Evolutionary conservation across 1,284 basidiomycete species (phyloP).

Genomic region (Ceratobasidium sp.): DNA sequence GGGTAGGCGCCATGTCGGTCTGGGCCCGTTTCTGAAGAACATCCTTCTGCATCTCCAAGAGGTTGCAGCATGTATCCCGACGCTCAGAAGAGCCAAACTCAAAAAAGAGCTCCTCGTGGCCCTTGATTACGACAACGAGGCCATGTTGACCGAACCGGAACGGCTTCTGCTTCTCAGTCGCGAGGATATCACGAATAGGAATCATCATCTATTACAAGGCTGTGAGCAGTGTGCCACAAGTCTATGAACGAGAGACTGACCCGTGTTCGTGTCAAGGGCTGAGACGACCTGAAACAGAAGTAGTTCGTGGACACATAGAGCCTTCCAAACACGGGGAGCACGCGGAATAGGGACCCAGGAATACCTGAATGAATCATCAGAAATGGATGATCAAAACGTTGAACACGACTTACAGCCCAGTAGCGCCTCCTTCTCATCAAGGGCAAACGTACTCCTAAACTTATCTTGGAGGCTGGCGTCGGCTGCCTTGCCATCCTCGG

Average conservation of each 20-base stretch:
- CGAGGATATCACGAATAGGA: slow-evolving; percentile 86
- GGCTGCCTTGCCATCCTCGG: slow-evolving; percentile 56
- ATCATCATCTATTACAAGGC: slow-evolving; percentile 79
- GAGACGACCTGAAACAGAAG: slow-evolving; percentile 71
- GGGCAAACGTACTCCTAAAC: slow-evolving; percentile 79
- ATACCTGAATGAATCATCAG: slow-evolving; percentile 64
- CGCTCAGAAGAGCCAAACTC: slow-evolving; percentile 85
- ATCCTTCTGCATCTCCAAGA: slow-evolving; percentile 84
- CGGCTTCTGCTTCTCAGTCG: slow-evolving; percentile 83
- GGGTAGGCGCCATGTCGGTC: slow-evolving; percentile 52
- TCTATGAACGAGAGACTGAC: slow-evolving; percentile 53
- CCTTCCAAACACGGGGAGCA: slow-evolving; percentile 84
- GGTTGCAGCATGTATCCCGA: slow-evolving; percentile 72
- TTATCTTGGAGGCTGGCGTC: slow-evolving; percentile 74
- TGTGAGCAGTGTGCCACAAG: slow-evolving; percentile 54
- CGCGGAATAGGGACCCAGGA: slow-evolving; percentile 83
- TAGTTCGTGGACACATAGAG: slow-evolving; percentile 87
- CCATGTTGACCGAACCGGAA: slow-evolving; percentile 90
- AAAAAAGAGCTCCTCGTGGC: slow-evolving; percentile 96
- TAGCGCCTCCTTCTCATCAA: slow-evolving; percentile 84
- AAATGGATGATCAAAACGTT: slow-evolving; percentile 24
- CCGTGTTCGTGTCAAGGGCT: slow-evolving; percentile 67
- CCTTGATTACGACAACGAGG: slow-evolving; percentile 87
- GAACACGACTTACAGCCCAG: slow-evolving; percentile 72
- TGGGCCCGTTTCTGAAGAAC: slow-evolving; percentile 61